Conservation (phyloP, 129 eudicot species). For the Saposhnikovia divaricata region DNA sequence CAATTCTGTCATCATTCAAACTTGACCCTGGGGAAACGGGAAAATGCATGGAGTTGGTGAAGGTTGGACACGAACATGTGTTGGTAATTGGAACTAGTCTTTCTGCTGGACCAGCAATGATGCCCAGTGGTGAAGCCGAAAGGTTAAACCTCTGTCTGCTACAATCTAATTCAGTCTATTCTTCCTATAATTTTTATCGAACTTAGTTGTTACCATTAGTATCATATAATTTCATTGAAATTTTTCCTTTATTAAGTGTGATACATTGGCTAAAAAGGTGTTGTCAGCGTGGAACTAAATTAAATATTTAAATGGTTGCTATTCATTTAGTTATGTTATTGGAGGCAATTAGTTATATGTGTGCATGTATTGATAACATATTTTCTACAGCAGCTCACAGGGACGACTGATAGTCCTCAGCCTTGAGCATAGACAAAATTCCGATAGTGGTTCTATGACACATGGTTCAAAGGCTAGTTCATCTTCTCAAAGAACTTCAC, state of each 20-base stretch:
- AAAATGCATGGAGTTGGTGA: slow-evolving; percentile 80
- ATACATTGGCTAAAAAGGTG: background rate
- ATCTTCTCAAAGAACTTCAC: slow-evolving; percentile 55
- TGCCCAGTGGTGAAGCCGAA: slow-evolving; percentile 99
- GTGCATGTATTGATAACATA: slow-evolving; percentile 6
- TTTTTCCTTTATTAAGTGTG: background rate
- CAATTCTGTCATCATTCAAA: slow-evolving; percentile 69
- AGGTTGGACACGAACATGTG: slow-evolving; percentile 65
- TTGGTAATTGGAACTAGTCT: slow-evolving; percentile 91
- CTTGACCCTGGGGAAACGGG: slow-evolving; percentile 88
- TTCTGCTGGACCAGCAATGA: slow-evolving; percentile 88
- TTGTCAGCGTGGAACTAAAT: background rate
- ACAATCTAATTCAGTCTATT: too few species aligned
- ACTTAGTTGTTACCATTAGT: background rate
- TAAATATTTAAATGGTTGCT: too few species aligned
- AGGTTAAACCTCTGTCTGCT: slow-evolving; percentile 30
- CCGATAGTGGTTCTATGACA: slow-evolving; percentile 70
- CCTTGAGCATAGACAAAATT: slow-evolving; percentile 70
- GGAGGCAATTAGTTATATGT: background rate
- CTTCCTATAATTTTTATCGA: background rate
- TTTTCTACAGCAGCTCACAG: slow-evolving; percentile 52
- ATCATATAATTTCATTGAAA: background rate
- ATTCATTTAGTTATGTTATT: background rate
- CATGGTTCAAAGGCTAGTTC: slow-evolving; percentile 55
- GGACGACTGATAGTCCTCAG: slow-evolving; percentile 83